phyloP scores from a whole-genome alignment of 2,329 filamentous ascomycete genomes.

The Penicillium hordei region DNA sequence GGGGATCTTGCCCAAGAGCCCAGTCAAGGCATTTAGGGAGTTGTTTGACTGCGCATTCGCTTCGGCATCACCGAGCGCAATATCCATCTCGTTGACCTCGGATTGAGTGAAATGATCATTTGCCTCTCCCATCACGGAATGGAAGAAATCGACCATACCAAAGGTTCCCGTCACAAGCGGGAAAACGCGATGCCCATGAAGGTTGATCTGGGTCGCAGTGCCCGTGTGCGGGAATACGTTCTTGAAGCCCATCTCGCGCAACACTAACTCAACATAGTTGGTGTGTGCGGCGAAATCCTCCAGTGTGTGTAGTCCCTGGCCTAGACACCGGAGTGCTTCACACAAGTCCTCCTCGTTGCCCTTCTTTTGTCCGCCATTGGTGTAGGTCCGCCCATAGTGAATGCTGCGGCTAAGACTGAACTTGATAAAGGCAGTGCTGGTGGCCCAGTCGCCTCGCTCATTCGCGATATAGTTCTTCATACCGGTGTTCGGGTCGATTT shows the following conservation, averaged over 20 bases:
- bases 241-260: constrained; percentile 68
- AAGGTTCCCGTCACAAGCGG: constrained; percentile 73
- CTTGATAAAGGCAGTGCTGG: constrained; percentile 79
- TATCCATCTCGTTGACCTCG: constrained; percentile 77
- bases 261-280: constrained; percentile 76
- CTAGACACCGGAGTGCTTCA: constrained; percentile 73
- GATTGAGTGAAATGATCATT: constrained; percentile 83
- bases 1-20: constrained; percentile 73
- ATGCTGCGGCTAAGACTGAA: constrained; percentile 72
- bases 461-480: constrained; percentile 99
- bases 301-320: constrained; percentile 73
- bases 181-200: constrained; percentile 66
- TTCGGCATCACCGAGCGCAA: constrained; percentile 69
- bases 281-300: constrained; percentile 80
- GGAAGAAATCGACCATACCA: constrained; percentile 79
- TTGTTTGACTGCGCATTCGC: constrained; percentile 45
- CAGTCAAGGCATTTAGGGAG: constrained; percentile 63
- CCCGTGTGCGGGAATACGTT: constrained; percentile 75
- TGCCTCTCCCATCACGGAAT: constrained; percentile 74
- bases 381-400: constrained; percentile 75
- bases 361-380: constrained; percentile 59
- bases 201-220: constrained; percentile 62
- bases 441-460: constrained; percentile 82
- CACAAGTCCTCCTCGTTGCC: constrained; percentile 76
- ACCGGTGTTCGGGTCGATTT: constrained; percentile 73